Evolutionary conservation across 345 rosid genomes (phyloP).

Genomic region (Microthlaspi erraticum): DNA sequence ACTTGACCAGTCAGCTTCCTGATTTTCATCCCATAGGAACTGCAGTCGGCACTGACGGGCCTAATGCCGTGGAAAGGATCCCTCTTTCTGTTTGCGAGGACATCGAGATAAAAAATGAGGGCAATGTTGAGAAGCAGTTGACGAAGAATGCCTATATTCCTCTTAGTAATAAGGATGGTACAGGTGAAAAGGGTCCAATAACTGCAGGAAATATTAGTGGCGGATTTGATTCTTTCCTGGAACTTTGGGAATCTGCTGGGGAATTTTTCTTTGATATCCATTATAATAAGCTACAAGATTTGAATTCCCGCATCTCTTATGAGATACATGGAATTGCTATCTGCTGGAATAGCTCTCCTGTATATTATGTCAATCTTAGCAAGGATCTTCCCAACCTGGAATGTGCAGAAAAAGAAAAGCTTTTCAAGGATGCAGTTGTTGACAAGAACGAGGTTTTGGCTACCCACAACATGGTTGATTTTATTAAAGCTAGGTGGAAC

Average conservation of each 20-base stretch:
- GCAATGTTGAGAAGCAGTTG: conserved; percentile 37
- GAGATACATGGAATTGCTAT: conserved; percentile 91
- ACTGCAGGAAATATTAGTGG: conserved; percentile 66
- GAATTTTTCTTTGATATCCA: conserved; percentile 91
- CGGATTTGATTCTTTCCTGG: conserved; percentile 91
- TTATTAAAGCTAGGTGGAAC: conserved; percentile 69
- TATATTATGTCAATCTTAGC: conserved; percentile 78
- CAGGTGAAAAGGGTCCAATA: conserved; percentile 70
- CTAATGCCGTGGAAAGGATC: conserved; percentile 11
- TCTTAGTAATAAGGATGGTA: conserved; percentile 47
- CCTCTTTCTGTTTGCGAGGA: conserved; percentile 24
- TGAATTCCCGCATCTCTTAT: conserved; percentile 54
- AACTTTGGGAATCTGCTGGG: conserved; percentile 64
- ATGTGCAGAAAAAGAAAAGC: conserved; percentile 47
- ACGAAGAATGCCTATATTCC: conserved; percentile 33
- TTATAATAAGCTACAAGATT: conserved; percentile 61
- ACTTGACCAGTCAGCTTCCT: conserved; percentile 43
- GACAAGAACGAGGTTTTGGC: conserved; percentile 43
- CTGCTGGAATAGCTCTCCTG: conserved; percentile 88
- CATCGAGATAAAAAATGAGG: conserved; percentile 27
- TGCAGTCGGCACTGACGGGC: conserved; percentile 35
- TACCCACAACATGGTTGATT: conserved; percentile 52
- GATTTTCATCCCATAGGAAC: conserved; percentile 41
- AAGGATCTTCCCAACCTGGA: conserved; percentile 68
- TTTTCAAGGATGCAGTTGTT: conserved; percentile 44